These are phyloP conservation scores for Pelagomonas calceolata DNA, from an alignment of 108 stramenopile species.

Conservation along the genomic window DNA sequence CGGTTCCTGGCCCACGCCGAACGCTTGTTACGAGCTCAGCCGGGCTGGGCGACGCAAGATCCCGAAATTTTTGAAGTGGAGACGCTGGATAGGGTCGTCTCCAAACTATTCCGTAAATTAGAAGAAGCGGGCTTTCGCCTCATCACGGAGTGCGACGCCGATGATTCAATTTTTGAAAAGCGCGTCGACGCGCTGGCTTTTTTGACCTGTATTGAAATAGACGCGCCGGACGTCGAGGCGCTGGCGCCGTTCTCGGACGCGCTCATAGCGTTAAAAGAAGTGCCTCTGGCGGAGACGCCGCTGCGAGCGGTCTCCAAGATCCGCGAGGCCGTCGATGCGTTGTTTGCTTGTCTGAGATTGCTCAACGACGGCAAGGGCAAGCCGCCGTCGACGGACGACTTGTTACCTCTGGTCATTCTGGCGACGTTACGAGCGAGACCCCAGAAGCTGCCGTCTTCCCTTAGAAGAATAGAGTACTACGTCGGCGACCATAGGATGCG, in stretches of 20 bases:
- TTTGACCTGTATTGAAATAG: neutral
- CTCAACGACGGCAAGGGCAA: neutral
- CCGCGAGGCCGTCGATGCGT: neutral
- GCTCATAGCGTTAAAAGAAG: neutral
- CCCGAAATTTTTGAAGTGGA: neutral
- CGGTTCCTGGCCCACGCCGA: neutral
- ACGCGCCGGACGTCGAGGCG: neutral
- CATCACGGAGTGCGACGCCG: neutral
- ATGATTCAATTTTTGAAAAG: too few relatives aligned
- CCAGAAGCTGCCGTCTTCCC: neutral
- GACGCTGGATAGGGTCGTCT: too few relatives aligned
- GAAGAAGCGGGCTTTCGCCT: neutral
- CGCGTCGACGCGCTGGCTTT: neutral
- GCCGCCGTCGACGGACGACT: neutral
- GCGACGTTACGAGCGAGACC: neutral
- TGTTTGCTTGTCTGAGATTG: neutral
- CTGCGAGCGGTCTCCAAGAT: neutral
- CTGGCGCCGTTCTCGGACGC: neutral
- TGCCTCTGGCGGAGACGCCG: neutral
- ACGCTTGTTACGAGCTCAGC: neutral
- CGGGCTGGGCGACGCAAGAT: neutral
- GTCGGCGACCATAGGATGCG: neutral
- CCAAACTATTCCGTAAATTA: neutral
- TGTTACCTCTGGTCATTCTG: neutral
- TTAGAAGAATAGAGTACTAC: neutral